A percentile compares a stretch with the other conserved stretches of the same genome.
Conservation (phyloP, 139 green algal genomes). For the Axilococcus clingmanii region DNA sequence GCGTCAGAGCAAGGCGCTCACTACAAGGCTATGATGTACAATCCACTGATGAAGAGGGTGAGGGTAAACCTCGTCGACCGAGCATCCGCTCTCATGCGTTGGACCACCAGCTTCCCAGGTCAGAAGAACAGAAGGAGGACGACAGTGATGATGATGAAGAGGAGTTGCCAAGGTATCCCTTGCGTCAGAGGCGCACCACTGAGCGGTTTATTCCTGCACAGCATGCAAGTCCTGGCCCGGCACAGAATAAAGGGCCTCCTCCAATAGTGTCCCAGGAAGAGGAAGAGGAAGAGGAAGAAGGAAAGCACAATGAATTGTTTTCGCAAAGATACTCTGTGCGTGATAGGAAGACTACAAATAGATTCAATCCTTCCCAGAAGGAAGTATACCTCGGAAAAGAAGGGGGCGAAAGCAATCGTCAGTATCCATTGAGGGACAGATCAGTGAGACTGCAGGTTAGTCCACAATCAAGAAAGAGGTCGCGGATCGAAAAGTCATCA, state of each 20-base stretch:
- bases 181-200: conserved; percentile 7
- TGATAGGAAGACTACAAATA: background rate
- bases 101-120: conserved; percentile 6
- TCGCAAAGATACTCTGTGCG: background rate
- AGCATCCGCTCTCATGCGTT: background rate
- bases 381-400: background rate
- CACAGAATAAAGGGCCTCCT: too few relatives aligned
- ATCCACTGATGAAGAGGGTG: too few relatives aligned
- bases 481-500: too few relatives aligned
- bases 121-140: conserved; percentile 14
- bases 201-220: conserved; percentile 29
- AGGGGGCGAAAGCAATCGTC: too few relatives aligned
- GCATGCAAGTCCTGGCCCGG: background rate
- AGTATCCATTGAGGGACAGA: too few relatives aligned
- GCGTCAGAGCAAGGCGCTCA: too few relatives aligned
- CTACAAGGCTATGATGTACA: too few relatives aligned
- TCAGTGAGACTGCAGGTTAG: too few relatives aligned
- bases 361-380: background rate
- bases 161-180: conserved; percentile 12
- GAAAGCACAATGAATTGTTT: background rate
- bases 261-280: too few relatives aligned
- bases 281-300: background rate
- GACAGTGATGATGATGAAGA: conserved; percentile 10
- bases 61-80: too few relatives aligned
- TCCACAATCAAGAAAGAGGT: too few relatives aligned